phyloP scores from a whole-genome alignment of 2,329 filamentous ascomycete genomes.

The Exophiala sp. region DNA sequence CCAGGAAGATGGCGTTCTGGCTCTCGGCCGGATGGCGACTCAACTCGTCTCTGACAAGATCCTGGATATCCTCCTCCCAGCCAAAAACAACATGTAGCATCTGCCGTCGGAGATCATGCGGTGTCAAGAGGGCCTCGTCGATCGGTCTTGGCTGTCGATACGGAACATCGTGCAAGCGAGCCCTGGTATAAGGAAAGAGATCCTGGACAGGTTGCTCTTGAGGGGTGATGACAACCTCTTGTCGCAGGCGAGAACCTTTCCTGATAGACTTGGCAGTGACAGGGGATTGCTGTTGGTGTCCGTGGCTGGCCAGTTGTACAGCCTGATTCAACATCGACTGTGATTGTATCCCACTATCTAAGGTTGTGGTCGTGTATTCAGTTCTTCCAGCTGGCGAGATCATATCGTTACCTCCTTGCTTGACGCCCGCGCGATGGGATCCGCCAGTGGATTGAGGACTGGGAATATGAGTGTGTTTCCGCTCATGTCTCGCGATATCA shows the following conservation, averaged over 20 bases:
- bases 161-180: conserved; percentile 72
- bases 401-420: conserved; percentile 38
- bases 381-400: conserved; percentile 41
- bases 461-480: conserved; percentile 58
- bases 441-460: conserved; percentile 61
- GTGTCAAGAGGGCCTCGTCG: conserved; percentile 56
- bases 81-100: conserved; percentile 95
- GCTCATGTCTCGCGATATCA: conserved; percentile 56
- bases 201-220: conserved; percentile 67
- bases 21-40: conserved; percentile 66
- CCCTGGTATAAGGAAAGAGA: conserved; percentile 78
- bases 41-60: conserved; percentile 75
- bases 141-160: conserved; percentile 63
- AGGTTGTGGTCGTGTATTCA: conserved; percentile 41
- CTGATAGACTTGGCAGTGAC: conserved; percentile 41
- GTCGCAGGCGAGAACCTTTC: conserved; percentile 63
- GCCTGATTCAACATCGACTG: conserved; percentile 12
- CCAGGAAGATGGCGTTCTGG: conserved; percentile 70
- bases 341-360: conserved; percentile 35
- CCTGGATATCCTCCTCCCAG: conserved; percentile 79
- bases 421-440: conserved; percentile 49
- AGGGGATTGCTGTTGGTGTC: conserved; percentile 44
- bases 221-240: conserved; percentile 74
- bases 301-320: conserved; percentile 30
- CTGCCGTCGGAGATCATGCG: conserved; percentile 74